Evolutionary conservation across 257 asterid species (phyloP).

Genomic region (Petunia axillaris): DNA sequence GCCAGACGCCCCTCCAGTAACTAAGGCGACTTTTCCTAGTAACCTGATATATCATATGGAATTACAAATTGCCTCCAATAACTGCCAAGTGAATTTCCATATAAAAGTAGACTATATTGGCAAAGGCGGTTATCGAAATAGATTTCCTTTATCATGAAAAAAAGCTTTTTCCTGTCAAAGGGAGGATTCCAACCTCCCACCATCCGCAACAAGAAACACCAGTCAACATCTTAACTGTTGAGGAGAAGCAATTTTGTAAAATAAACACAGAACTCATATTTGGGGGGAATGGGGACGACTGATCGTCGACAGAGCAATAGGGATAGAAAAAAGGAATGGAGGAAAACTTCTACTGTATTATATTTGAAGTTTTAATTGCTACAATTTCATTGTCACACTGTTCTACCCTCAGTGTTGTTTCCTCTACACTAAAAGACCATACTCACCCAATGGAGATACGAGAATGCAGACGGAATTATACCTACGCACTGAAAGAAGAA

Average conservation of each 20-base stretch:
- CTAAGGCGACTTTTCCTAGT: constrained; percentile 79
- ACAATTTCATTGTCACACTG: not conserved
- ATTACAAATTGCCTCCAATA: not conserved
- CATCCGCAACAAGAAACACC: constrained; percentile 3
- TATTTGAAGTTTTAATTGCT: not conserved
- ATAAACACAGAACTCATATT: not conserved
- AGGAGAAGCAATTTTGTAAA: not conserved
- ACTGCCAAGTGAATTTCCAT: not conserved
- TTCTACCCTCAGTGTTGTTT: not conserved
- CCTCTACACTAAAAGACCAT: not conserved
- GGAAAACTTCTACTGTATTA: not conserved
- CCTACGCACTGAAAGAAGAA: not conserved
- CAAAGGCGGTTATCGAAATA: not conserved
- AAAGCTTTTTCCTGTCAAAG: not conserved
- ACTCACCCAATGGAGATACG: not conserved
- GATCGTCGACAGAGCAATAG: not conserved
- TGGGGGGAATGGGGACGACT: not conserved
- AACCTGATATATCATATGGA: constrained; percentile 48
- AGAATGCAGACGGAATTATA: not conserved
- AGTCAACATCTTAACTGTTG: constrained; percentile 8
- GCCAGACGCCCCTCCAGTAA: constrained; percentile 93
- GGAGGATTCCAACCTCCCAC: not conserved
- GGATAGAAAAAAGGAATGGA: not conserved
- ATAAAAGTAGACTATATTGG: not conserved
- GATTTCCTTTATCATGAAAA: constrained; percentile 8